Base-by-base conservation (phyloP, 2,329 filamentous ascomycete species). In the Alternaria atra region DNA sequence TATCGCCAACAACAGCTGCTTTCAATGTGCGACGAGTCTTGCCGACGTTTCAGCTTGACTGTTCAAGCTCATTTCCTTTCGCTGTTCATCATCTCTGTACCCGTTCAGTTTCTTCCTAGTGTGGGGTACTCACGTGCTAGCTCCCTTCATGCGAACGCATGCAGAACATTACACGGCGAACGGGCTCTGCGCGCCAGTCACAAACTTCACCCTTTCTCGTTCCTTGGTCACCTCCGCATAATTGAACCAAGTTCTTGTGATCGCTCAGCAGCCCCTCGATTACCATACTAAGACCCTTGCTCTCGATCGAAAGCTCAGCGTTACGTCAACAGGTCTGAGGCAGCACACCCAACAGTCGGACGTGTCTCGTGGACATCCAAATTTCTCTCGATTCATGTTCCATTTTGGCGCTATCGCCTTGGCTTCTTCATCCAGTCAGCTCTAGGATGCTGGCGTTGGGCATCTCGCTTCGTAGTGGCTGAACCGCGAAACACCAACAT, bases 381-480 rank as follows among this genome's bases (percentile, higher is more conserved):
- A 43, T 55, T 58, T 61, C 44, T 39, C 32, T 29, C 34, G 34
- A 12, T 58, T 55, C 51, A 63, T 58, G 44, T 58, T 54, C n/a
- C 25, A 29, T 55, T 30, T 51, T 23, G 40, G 25, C 43, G 20
- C 34, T 32, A 32, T 47, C 37, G 57, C 32, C 40, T 42, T 37
- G 50, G 20, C 50, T 20, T 43, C 39, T 25, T 51, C 32, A 20
- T 30, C 53, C 50, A 54, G 61, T 61, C 27, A 54, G 50, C 48
- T 40, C 12, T 8, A 34, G 32, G 44, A 44, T 47, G 12, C 43
- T 46, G 32, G n/a, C 52, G 37, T 52, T 40, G 53, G 58, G 20
- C 40, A 40, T n/a, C 47, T 55, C 46, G 47, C 29, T 42, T 52
- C 20, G 35, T 46, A 55, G 42, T 50, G 39, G 43, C 44, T 30